Base-by-base conservation (phyloP, 441 rosid genomes). In the Gossypium davidsonii region DNA sequence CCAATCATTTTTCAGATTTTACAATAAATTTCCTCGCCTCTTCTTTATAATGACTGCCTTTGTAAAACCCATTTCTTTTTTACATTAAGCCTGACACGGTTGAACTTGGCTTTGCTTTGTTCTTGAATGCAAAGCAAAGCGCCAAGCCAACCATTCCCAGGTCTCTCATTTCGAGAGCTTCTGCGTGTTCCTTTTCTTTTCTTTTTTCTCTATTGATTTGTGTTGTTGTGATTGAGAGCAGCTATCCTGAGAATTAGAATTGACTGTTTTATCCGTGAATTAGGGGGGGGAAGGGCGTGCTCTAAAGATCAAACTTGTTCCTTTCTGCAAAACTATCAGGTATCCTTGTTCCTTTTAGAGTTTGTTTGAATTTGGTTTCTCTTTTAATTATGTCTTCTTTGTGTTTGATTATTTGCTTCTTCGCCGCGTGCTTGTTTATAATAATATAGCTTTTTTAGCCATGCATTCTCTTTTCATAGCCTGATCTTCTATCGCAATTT, bases 291-390 rank as follows among this genome's bases (percentile, higher is more conserved):
- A 2, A 12, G 42, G 42, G 3, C 23, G 10, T 17, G 60, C 9
- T 52, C 11, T 10, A 20, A 52, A 11, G 26, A 52, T 52, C 17
- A 46, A 59, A 17, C 67, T 26, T 60, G 17, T 72, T 58, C 31
- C 52, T 25, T 71, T 46, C 68, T 60, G 68, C 28, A 60, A 72
- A 72, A 6, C 48, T 60, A 26, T 44, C 12, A 48, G 74, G 74
- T 72, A 60, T 37, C 10, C 31, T 44, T 46, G 26, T 71, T 58
- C 61, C 42, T 51, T 48, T 18, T 10, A 0, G 20, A 48, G 39
- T 67, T 46, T 5, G 6, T 44, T 61, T 10, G 66, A 61, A 61
- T 61, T 61, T 31, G 2, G 69, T 44, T 49, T 26, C 44, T 26
- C 31, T 25, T 26, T n/a, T 67, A 9, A 49, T 67, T 63, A 11